phyloP scores from a whole-genome alignment of 306 rosid genomes.

The Medicago truncatula region MtrunA17r5.0-ANR NC_053046.1:35887501-35888000 shows the following conservation, averaged over 20 bases:
- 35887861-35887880: neutral
- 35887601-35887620: constrained; percentile 4
- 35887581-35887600: neutral
- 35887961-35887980: neutral
- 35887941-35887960: constrained; percentile 21
- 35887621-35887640: constrained; percentile 18
- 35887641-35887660: neutral
- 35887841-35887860: neutral
- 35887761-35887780: neutral
- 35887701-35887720: neutral
- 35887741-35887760: neutral
- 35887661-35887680: neutral
- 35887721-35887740: constrained; percentile 17
- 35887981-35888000: constrained; percentile 6
- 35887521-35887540: constrained; percentile 5
- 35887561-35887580: neutral
- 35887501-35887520: constrained; percentile 24
- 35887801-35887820: neutral
- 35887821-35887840: constrained; percentile 12
- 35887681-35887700: neutral
- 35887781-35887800: constrained; percentile 15
- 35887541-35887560: constrained; percentile 24
- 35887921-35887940: neutral
- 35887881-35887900: neutral
- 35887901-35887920: neutral